Conservation (phyloP, 2,329 filamentous ascomycete species). For the Lecanicillium sp. region DNA sequence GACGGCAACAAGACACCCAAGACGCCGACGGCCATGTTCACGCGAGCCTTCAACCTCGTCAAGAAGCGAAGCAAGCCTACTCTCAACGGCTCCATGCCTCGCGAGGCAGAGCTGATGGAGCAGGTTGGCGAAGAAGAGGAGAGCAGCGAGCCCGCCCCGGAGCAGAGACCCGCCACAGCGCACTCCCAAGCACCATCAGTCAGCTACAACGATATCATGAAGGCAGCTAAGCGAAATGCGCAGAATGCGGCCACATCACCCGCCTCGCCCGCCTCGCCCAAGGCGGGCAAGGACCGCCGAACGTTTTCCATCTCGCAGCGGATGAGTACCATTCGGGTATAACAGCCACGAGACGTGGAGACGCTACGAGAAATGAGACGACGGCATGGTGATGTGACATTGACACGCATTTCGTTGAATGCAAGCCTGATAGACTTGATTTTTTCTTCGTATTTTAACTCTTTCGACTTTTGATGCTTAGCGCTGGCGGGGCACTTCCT, state of each 20-base stretch:
- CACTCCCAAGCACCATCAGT: constrained; percentile 22
- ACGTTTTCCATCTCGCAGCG: too few relatives aligned
- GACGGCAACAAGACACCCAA: constrained; percentile 29
- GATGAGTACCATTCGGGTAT: too few relatives aligned
- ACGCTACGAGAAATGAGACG: too few relatives aligned
- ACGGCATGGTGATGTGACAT: too few relatives aligned
- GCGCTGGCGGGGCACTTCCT: too few relatives aligned
- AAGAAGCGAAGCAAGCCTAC: constrained; percentile 46
- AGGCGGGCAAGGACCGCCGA: constrained; percentile 3
- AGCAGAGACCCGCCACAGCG: constrained; percentile 10
- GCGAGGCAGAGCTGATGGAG: constrained; percentile 19
- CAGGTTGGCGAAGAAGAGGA: constrained; percentile 25
- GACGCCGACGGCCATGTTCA: constrained; percentile 40
- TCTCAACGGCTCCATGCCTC: constrained; percentile 22
- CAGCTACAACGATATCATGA: constrained; percentile 40
- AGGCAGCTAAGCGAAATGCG: constrained; percentile 34
- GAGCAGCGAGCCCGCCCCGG: constrained; percentile 9
- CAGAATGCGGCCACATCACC: neutral
- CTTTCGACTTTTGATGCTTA: too few relatives aligned
- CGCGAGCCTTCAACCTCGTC: constrained; percentile 44
- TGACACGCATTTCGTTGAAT: too few relatives aligned
- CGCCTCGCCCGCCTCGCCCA: constrained; percentile 13
- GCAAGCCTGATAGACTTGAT: too few relatives aligned
- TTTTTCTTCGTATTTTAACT: too few relatives aligned
- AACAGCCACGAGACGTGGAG: too few relatives aligned